Conservation (phyloP, 495 filamentous ascomycete genomes). For the Xylaria cubensis region DNA sequence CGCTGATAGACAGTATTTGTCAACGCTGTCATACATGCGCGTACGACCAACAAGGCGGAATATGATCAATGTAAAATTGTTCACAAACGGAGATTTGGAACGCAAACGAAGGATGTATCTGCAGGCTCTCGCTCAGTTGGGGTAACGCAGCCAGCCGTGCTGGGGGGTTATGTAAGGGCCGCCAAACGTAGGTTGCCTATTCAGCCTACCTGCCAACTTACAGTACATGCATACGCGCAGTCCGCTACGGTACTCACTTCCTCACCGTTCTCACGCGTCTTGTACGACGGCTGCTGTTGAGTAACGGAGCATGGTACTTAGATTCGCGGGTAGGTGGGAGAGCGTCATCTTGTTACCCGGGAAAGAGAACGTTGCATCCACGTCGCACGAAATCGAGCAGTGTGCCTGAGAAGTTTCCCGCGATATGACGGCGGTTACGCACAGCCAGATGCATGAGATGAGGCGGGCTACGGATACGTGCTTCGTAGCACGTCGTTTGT, state of each 20-base stretch:
- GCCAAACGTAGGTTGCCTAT: background rate
- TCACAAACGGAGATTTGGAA: background rate
- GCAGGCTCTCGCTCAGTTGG: background rate
- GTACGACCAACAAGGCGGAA: background rate
- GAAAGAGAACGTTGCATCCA: slow-evolving; percentile 22
- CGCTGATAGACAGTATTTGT: background rate
- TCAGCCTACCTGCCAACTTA: background rate
- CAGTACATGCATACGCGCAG: background rate
- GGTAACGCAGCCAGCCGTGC: background rate
- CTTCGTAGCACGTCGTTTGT: background rate
- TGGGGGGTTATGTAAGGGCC: background rate
- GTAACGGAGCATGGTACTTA: slow-evolving; percentile 3
- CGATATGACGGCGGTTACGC: background rate
- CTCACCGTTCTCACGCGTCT: background rate
- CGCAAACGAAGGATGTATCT: background rate
- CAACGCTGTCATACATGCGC: background rate
- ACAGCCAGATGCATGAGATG: slow-evolving; percentile 7
- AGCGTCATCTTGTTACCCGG: slow-evolving; percentile 7
- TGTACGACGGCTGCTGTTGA: slow-evolving; percentile 4
- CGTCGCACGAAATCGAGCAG: slow-evolving; percentile 10
- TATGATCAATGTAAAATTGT: background rate
- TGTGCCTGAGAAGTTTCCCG: background rate
- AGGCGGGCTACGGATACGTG: background rate
- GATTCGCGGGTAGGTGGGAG: background rate
- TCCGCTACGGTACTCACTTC: background rate